These are phyloP conservation scores for Cyberlindnera maclurae DNA, from an alignment of 805 yeast genomes.

Conservation along the genomic window DNA sequence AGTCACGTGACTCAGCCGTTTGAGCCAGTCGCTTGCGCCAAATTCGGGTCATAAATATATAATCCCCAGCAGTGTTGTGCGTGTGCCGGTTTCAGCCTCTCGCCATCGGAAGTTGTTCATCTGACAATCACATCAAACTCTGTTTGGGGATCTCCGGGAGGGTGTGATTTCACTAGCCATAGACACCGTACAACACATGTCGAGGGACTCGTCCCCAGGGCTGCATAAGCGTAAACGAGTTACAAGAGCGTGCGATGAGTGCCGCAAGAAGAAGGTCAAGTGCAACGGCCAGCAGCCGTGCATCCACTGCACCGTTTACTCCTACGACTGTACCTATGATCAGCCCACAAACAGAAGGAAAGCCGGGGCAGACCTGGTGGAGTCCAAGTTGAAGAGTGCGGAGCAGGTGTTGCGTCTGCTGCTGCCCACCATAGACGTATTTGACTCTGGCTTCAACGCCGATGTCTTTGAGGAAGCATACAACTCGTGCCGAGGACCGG, in stretches of 20 bases:
- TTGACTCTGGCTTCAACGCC: conserved; percentile 24
- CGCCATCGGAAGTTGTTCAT: no score
- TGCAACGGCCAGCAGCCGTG: conserved; percentile 80
- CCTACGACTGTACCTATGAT: conserved; percentile 77
- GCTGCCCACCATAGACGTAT: conserved; percentile 34
- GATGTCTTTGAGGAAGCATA: conserved; percentile 18
- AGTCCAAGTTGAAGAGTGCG: conserved; percentile 28
- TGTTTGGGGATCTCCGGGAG: no score
- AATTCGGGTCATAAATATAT: no score
- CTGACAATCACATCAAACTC: no score
- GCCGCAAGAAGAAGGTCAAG: conserved; percentile 69
- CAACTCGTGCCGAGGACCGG: conserved; percentile 1
- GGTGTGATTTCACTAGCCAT: no score
- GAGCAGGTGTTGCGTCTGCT: conserved; percentile 29
- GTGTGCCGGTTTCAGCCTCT: no score
- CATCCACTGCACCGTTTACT: conserved; percentile 72
- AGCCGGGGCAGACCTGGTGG: conserved; percentile 26
- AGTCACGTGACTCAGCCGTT: no score
- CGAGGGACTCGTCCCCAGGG: neutral
- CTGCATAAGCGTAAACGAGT: conserved; percentile 53
- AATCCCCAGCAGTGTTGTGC: no score
- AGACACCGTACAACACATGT: no score
- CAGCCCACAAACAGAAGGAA: conserved; percentile 45
- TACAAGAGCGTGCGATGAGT: conserved; percentile 68
- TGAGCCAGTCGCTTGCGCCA: no score